Evolutionary conservation across 305 asterid species (phyloP).

Genomic region (Fraxinus greggii): DNA sequence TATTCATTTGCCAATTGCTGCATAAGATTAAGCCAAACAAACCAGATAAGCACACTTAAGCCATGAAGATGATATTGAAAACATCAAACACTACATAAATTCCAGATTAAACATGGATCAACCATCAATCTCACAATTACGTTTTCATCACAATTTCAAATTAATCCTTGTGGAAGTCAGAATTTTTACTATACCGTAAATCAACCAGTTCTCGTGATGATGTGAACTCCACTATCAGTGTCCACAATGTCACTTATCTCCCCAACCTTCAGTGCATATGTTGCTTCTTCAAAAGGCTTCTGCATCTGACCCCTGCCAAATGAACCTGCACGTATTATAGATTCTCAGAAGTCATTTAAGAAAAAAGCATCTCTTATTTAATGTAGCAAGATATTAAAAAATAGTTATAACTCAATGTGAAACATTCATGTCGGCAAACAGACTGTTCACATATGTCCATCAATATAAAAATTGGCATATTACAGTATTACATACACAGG

Average conservation of each 20-base stretch:
- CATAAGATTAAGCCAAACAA: no score
- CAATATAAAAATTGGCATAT: not conserved
- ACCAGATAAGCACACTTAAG: no score
- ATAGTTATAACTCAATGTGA: not conserved
- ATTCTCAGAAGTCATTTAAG: not conserved
- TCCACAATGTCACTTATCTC: slow-evolving; percentile 84
- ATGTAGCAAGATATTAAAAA: not conserved
- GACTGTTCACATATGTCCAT: not conserved
- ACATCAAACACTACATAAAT: no score
- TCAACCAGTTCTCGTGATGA: slow-evolving; percentile 70
- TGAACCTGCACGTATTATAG: slow-evolving; percentile 51
- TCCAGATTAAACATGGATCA: not conserved
- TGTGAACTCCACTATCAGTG: slow-evolving; percentile 93
- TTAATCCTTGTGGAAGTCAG: not conserved
- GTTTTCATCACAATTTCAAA: not conserved
- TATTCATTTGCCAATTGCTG: no score
- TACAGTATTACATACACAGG: not conserved
- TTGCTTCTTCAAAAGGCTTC: slow-evolving; percentile 86
- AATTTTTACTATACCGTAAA: not conserved
- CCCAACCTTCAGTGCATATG: slow-evolving; percentile 69
- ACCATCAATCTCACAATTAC: not conserved
- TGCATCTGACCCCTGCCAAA: slow-evolving; percentile 94
- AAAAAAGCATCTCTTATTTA: not conserved
- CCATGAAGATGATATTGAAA: not conserved
- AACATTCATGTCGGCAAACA: not conserved